A percentile compares a stretch with the other conserved stretches of the same genome.
These are phyloP conservation scores for Gentiana macrophylla DNA, from an alignment of 257 asterid genomes.

Conservation along the genomic window DNA sequence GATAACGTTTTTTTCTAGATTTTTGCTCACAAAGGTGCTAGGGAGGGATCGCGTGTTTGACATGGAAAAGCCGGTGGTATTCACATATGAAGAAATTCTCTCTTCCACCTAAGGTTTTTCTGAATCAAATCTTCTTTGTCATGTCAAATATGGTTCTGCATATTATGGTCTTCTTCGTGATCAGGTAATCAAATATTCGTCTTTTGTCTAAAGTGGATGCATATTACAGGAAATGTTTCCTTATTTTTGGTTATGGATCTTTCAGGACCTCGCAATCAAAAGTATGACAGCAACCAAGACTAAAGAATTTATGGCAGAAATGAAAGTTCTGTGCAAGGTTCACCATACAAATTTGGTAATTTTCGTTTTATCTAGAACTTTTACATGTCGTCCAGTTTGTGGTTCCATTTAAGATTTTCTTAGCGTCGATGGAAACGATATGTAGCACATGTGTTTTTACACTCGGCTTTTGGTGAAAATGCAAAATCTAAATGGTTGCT, in stretches of 20 bases:
- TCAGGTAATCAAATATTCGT: slow-evolving; percentile 36
- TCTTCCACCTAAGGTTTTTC: slow-evolving; percentile 76
- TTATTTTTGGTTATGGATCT: slow-evolving; percentile 6
- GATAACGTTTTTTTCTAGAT: slow-evolving; percentile 3
- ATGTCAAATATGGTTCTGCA: slow-evolving; percentile 89
- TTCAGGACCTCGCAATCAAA: slow-evolving; percentile 89
- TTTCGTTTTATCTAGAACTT: neutral
- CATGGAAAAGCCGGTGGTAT: slow-evolving; percentile 82
- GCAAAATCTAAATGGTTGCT: too few relatives aligned
- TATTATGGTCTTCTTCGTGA: slow-evolving; percentile 76
- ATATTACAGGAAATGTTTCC: slow-evolving; percentile 2
- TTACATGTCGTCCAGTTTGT: too few relatives aligned
- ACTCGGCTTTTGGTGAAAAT: too few relatives aligned
- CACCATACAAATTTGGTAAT: slow-evolving; percentile 94
- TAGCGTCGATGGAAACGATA: too few relatives aligned
- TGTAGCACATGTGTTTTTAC: too few relatives aligned
- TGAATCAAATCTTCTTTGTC: slow-evolving; percentile 82
- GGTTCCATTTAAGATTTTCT: too few relatives aligned
- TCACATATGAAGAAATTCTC: slow-evolving; percentile 55
- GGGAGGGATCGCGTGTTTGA: slow-evolving; percentile 62
- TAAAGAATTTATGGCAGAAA: slow-evolving; percentile 84
- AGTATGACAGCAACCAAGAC: slow-evolving; percentile 87
- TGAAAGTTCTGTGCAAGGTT: slow-evolving; percentile 95
- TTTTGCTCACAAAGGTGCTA: slow-evolving; percentile 55
- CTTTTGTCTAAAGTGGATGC: too few relatives aligned